These are phyloP conservation scores for Alternaria postmessia DNA, from an alignment of 2,329 filamentous ascomycete genomes.

Conservation along the genomic window DNA sequence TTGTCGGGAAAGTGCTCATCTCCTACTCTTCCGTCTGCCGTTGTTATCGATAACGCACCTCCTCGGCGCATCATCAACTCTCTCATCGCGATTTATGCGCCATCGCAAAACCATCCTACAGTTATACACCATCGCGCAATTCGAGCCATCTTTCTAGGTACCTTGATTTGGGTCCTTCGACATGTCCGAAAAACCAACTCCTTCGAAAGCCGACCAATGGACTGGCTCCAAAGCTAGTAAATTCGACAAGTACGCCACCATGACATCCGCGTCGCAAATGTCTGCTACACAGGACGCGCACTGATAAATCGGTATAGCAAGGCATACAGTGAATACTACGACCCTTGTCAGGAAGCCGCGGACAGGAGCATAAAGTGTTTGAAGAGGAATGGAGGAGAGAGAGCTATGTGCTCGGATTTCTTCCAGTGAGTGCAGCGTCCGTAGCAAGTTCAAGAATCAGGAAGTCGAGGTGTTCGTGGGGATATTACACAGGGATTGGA, in stretches of 20 bases:
- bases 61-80: constrained; percentile 2
- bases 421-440: constrained; percentile 73
- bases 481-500: too few relatives aligned
- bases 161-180: background rate
- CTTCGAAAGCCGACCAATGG: constrained; percentile 34
- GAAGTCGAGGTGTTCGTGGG: background rate
- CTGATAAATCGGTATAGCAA: constrained; percentile 67
- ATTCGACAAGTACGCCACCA: constrained; percentile 50
- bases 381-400: constrained; percentile 85
- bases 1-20: background rate
- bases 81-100: background rate
- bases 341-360: constrained; percentile 94
- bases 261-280: background rate
- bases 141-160: background rate
- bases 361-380: constrained; percentile 85
- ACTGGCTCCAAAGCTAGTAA: constrained; percentile 43
- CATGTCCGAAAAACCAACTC: constrained; percentile 20
- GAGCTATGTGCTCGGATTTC: constrained; percentile 90
- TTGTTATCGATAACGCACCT: constrained; percentile 26
- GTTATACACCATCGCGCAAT: background rate
- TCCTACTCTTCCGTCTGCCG: background rate
- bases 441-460: background rate
- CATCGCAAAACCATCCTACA: background rate
- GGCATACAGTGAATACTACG: constrained; percentile 85
- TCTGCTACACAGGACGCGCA: background rate